Conservation (phyloP, 1,284 basidiomycete species). For the Anthracocystis setariae region DNA sequence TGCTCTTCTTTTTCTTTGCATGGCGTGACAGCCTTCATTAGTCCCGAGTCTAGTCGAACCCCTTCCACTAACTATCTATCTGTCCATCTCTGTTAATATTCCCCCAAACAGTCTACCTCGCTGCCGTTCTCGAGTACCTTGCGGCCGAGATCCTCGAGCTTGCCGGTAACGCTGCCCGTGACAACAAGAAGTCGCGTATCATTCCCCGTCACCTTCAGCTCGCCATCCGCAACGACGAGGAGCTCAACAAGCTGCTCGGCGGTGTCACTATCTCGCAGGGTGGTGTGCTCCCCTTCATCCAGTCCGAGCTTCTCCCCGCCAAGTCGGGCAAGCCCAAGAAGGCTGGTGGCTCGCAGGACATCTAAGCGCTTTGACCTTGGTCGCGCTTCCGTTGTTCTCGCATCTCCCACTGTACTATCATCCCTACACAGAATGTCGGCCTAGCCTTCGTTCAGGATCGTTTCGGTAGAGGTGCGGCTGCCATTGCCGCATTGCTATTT, state of each 20-base stretch:
- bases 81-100: not conserved
- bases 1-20: slow-evolving; percentile 67
- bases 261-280: slow-evolving; percentile 76
- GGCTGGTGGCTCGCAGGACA: slow-evolving; percentile 67
- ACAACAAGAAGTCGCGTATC: slow-evolving; percentile 94
- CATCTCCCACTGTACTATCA: slow-evolving; percentile 33
- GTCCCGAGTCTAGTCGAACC: too few species aligned
- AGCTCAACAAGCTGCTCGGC: slow-evolving; percentile 74
- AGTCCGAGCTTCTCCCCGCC: slow-evolving; percentile 78
- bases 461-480: slow-evolving; percentile 14
- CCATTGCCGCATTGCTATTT: slow-evolving; percentile 8
- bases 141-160: slow-evolving; percentile 92
- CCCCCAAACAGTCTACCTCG: slow-evolving; percentile 81
- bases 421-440: slow-evolving; percentile 5
- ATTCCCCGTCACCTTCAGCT: slow-evolving; percentile 92
- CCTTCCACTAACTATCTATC: slow-evolving; percentile 4
- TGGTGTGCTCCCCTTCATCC: slow-evolving; percentile 95
- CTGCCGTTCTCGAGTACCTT: slow-evolving; percentile 88
- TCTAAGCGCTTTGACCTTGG: slow-evolving; percentile 27
- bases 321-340: slow-evolving; percentile 73
- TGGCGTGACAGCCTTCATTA: not conserved
- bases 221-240: slow-evolving; percentile 95
- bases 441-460: slow-evolving; percentile 12
- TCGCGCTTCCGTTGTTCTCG: slow-evolving; percentile 20
- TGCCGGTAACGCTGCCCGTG: slow-evolving; percentile 95